Base-by-base conservation (phyloP, 179 eudicot genomes). In the Kewa caespitosa region DNA sequence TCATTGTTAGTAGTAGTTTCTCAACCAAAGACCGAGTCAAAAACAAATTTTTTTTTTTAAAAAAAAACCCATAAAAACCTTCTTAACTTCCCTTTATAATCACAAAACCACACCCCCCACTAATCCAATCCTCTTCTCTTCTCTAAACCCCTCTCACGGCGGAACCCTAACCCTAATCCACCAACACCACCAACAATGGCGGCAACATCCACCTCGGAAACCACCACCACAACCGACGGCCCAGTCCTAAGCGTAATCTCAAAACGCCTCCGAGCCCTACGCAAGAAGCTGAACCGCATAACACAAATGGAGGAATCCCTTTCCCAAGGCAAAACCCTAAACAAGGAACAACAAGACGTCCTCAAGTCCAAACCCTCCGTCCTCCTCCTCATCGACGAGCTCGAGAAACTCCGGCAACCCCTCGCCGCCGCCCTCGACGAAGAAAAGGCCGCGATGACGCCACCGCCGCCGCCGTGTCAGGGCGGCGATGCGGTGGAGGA, bases 221-320 rank as follows among this genome's bases (percentile, higher is more conserved):
- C 78, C 37, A 43, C 75, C 43, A 33, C 77, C 66, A 30, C 76
- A 39, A 15, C 69, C 68, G 98, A 93, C 4, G 98, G 98, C 13
- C 98, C 99, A 4, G 94, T 89, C 67, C 90, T 93, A 12, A 84
- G 62, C 80, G 52, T 93, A 6, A 81, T 96, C 85, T 82, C 77
- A 77, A 96, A 96, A 36, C 97, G 98, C 67, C 79, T 95, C 82
- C 90, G 99, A 0, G 87, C 89, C 31, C 87, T 96, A 54, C 90
- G 90, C 64, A 96, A 96, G 77, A 93, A 96, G 63, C 81, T 50
- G 62, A 91, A 87, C 62, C 93, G 98, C 25, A 94, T 94, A 39
- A 0, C 71, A 30, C 98, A 92, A 66, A 87, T 90, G 88, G 97
- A 96, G 60, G 90, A 90, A 1, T 79, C 97, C 1, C 34, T 86